Conservation (phyloP, 2,329 filamentous ascomycete genomes). For the Hypoxylon sp. region DNA sequence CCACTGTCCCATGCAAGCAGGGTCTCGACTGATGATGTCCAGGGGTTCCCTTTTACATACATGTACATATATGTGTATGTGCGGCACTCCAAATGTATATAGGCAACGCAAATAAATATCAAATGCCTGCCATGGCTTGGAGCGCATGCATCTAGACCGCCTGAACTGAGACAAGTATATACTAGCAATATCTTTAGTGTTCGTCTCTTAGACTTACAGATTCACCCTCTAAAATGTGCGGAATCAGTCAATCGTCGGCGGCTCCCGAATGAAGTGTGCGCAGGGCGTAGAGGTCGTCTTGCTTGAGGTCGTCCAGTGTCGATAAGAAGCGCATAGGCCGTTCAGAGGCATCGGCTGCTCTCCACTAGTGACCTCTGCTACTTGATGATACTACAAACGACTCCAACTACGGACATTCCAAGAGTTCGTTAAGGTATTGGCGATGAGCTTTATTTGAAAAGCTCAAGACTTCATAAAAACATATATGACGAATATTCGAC, state of each 20-base stretch:
- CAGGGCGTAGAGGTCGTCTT: slow-evolving; percentile 3
- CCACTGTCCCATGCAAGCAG: slow-evolving; percentile 42
- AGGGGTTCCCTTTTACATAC: slow-evolving; percentile 28
- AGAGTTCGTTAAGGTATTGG: not conserved
- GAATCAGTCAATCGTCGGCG: slow-evolving; percentile 19
- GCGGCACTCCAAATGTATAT: slow-evolving; percentile 15
- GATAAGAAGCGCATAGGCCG: slow-evolving; percentile 13
- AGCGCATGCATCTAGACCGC: slow-evolving; percentile 43
- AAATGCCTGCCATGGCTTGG: slow-evolving; percentile 25
- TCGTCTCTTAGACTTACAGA: slow-evolving; percentile 7
- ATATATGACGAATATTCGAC: not conserved
- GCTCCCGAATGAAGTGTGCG: not conserved
- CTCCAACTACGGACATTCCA: slow-evolving; percentile 9
- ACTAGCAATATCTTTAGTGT: slow-evolving; percentile 22
- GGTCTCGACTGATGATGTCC: slow-evolving; percentile 40
- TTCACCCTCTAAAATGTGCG: slow-evolving; percentile 10
- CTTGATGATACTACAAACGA: not conserved
- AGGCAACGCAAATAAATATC: slow-evolving; percentile 25
- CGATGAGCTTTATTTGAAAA: not conserved
- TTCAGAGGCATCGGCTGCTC: not conserved
- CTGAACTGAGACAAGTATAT: slow-evolving; percentile 31
- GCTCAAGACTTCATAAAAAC: not conserved
- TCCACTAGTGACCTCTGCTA: slow-evolving; percentile 6
- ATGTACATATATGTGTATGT: slow-evolving; percentile 13
- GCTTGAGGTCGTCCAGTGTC: slow-evolving; percentile 3